Evolutionary conservation across 1,139 yeast species (phyloP), one percentile per base, ranked within the genome.

Genomic region (Kodamaea derodonti): DNA sequence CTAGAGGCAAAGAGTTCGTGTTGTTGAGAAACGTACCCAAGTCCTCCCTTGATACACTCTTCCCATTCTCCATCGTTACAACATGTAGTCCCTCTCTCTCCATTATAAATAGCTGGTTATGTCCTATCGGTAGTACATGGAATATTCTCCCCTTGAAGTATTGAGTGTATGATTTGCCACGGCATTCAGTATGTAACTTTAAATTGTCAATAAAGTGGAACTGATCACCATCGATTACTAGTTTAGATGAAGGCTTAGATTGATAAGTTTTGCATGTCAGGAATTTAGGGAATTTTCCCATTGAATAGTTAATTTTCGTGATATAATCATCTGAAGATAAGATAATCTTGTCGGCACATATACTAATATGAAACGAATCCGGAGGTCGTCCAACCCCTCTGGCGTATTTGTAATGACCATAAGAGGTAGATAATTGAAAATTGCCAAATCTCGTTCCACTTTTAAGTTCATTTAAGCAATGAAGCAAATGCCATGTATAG

Each of bases 21-120:
- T 37, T 37, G 20, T 37, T 37, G 18, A 37, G 30, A 6, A 34
- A 26, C 12, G 33, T 33, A 5, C 38, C 40, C 23, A 34, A 18
- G 15, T 30, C 29, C 10, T 27, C 27, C 10, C 11, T 12, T 4
- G 23, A 18, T 7, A 20, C 4, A 10, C 24, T 13, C 17, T 33
- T 14, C 2, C 26, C 25, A 14, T 24, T 20, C 10, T 24, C 22
- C 13, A 20, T 7, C 23, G 32, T 29, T 11, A 31, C 12, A 14
- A 29, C 15, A 12, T 29, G 32, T 11, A 28, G 29, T n/a, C 23
- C 14, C 4, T 29, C 17, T 23, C 29, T 31, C 13, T 34, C 34
- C 4, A 37, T 20, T 13, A 37, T 27, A 18, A 34, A 29, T 7
- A 37, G 18, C 11, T 28, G 23, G 11, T 29, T 24, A 6, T 6